phyloP scores from a whole-genome alignment of 2,329 filamentous ascomycete genomes.

The Anthostomella pinea region DNA sequence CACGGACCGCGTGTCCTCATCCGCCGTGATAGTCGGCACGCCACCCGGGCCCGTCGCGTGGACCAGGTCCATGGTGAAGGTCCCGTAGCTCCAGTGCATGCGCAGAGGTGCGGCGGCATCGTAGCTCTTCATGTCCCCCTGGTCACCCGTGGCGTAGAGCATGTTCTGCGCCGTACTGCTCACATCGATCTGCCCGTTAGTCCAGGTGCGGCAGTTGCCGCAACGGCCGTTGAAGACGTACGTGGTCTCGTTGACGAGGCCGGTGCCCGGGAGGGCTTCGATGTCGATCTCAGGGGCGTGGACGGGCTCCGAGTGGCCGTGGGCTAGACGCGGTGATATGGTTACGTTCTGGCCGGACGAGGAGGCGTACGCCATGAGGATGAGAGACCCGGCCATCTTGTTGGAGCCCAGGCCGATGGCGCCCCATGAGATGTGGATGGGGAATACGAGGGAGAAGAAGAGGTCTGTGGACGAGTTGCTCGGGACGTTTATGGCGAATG shows the following conservation, averaged over 20 bases:
- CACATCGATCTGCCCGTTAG: constrained; percentile 42
- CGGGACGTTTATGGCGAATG: constrained; percentile 71
- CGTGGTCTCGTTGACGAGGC: constrained; percentile 42
- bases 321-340: constrained; percentile 51
- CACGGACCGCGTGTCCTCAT: constrained; percentile 23
- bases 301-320: constrained; percentile 51
- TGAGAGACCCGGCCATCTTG: constrained; percentile 50
- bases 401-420: constrained; percentile 53
- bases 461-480: constrained; percentile 55
- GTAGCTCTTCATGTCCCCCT: constrained; percentile 42
- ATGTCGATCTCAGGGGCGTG: constrained; percentile 43
- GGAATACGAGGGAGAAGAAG: constrained; percentile 53
- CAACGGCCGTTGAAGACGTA: constrained; percentile 53
- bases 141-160: constrained; percentile 55
- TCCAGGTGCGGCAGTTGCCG: constrained; percentile 52
- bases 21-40: constrained; percentile 38
- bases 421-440: constrained; percentile 46
- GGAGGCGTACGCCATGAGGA: constrained; percentile 54
- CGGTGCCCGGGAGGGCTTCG: constrained; percentile 45
- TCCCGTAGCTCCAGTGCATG: constrained; percentile 52
- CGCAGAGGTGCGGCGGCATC: constrained; percentile 42
- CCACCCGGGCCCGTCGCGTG: constrained; percentile 45
- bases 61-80: constrained; percentile 54
- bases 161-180: constrained; percentile 45
- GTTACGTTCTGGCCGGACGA: constrained; percentile 48